Conservation (phyloP, 257 asterid species). For the Solanum bulbocastanum region DNA sequence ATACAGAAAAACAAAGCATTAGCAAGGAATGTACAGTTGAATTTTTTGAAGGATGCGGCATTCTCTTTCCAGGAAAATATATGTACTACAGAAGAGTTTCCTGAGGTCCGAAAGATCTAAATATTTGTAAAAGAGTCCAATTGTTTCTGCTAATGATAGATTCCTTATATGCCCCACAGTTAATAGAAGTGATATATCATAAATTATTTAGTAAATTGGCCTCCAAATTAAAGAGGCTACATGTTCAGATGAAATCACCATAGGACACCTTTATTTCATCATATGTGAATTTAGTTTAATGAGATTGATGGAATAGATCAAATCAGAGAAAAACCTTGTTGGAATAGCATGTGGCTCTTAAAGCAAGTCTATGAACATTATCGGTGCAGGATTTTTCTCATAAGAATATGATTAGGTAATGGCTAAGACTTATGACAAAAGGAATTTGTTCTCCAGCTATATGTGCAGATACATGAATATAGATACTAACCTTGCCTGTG, state of each 20-base stretch:
- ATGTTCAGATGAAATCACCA: not conserved
- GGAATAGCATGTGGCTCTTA: not conserved
- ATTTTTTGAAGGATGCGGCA: not conserved
- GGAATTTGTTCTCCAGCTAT: not conserved
- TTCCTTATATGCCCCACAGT: not conserved
- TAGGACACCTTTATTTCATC: not conserved
- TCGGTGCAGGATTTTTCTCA: not conserved
- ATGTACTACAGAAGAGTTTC: not conserved
- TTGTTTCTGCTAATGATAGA: not conserved
- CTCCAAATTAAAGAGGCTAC: not conserved
- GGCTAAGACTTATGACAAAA: not conserved
- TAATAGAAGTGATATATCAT: not conserved
- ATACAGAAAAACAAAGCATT: not conserved
- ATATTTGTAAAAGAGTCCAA: not conserved
- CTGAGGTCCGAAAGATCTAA: not conserved
- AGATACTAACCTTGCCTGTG: conserved; percentile 5
- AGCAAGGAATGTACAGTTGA: not conserved
- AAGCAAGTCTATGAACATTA: not conserved
- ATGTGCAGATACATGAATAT: not conserved
- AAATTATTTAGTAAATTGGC: not conserved
- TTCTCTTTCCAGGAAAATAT: not conserved
- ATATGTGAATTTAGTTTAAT: not conserved
- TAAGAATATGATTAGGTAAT: not conserved
- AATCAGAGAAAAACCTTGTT: not conserved
- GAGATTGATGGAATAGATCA: not conserved